Conservation (phyloP, 805 yeast genomes). For the Metschnikowia amazonensis region DNA sequence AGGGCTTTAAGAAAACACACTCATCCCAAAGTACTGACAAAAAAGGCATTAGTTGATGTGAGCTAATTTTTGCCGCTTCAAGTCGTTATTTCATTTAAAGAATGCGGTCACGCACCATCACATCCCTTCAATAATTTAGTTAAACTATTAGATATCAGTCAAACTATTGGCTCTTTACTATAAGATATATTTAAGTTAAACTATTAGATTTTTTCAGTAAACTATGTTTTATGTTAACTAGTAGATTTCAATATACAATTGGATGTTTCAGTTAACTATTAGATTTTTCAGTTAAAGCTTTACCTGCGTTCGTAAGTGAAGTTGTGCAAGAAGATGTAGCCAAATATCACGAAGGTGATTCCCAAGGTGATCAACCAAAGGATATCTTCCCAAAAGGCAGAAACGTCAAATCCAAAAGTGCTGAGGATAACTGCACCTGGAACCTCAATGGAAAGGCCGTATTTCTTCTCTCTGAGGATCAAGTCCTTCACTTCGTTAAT, state of each 20-base stretch:
- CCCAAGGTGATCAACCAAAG: constrained; percentile 56
- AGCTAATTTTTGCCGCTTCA: no score
- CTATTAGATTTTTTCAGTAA: no score
- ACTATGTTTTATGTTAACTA: no score
- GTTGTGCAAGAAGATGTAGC: constrained; percentile 69
- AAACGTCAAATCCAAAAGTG: constrained; percentile 89
- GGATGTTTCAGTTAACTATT: no score
- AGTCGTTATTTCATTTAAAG: no score
- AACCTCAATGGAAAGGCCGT: constrained; percentile 89
- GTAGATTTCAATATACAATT: no score
- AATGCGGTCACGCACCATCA: no score
- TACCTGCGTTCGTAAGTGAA: constrained; percentile 74
- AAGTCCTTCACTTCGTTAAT: constrained; percentile 90
- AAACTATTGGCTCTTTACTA: no score
- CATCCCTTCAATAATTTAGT: no score
- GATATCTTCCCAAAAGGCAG: constrained; percentile 68
- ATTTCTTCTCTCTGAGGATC: constrained; percentile 80
- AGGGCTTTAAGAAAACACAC: not conserved
- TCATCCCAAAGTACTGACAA: not conserved
- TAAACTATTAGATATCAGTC: no score
- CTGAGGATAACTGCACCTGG: constrained; percentile 97
- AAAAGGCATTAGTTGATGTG: not conserved
- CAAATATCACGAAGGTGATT: constrained; percentile 55
- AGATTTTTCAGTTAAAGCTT: not conserved
- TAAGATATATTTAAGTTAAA: no score